A percentile compares a stretch with the other conserved stretches of the same genome.
phyloP scores from a whole-genome alignment of 2,329 filamentous ascomycete species.

The Ceratocystis eucalypticola region DNA sequence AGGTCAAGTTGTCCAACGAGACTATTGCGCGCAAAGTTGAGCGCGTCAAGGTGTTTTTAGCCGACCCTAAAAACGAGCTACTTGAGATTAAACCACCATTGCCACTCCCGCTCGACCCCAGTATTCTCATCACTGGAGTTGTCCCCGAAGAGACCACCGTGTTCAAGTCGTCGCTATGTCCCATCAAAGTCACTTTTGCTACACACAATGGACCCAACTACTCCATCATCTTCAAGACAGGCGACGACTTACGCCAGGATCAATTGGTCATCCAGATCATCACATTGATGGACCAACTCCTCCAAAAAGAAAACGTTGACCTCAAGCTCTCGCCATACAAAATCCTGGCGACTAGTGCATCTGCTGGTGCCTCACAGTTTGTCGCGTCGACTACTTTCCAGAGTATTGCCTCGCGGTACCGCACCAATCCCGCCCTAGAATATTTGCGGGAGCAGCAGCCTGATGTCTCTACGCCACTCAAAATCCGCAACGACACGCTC shows the following conservation, averaged over 20 bases:
- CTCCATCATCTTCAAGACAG: conserved; percentile 91
- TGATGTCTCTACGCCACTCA: conserved; percentile 64
- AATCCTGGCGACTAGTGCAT: conserved; percentile 82
- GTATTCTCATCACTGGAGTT: conserved; percentile 63
- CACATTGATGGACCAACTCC: conserved; percentile 88
- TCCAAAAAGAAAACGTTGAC: conserved; percentile 92
- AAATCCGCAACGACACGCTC: conserved; percentile 80
- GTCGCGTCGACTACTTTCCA: conserved; percentile 76
- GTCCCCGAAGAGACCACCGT: conserved; percentile 75
- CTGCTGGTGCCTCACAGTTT: conserved; percentile 85
- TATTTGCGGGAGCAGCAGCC: conserved; percentile 86
- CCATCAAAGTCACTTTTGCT: conserved; percentile 82
- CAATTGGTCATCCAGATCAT: conserved; percentile 96
- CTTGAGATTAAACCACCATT: conserved; percentile 70
- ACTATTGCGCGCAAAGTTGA: conserved; percentile 71
- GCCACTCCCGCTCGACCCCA: conserved; percentile 77
- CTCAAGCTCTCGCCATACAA: conserved; percentile 92
- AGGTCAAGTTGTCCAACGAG: conserved; percentile 69
- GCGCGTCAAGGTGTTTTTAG: conserved; percentile 67
- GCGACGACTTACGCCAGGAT: conserved; percentile 90
- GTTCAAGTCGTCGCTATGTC: conserved; percentile 89
- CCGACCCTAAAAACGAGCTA: conserved; percentile 83
- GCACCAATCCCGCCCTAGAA: conserved; percentile 56
- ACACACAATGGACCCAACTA: conserved; percentile 66
- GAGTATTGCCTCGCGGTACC: conserved; percentile 71